Base-by-base conservation (phyloP, 345 rosid species). In the Gossypium herbaceum region DNA sequence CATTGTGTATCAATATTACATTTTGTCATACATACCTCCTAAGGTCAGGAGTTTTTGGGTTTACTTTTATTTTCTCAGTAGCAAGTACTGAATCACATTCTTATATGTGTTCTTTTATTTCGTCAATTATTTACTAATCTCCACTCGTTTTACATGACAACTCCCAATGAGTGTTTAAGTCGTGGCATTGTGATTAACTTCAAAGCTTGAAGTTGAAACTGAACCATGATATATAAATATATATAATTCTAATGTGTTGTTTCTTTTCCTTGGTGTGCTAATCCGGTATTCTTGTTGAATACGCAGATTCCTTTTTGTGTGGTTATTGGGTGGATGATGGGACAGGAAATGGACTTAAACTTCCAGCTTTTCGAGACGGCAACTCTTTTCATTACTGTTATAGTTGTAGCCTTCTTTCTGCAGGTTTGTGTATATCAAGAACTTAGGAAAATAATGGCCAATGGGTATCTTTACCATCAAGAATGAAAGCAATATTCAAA, bases 271-370 rank as follows among this genome's bases (percentile, higher is more conserved):
- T 62, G 29, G 15, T 19, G 24, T 15, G 22, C n/a, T 74, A 43
- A 66, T 12, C 54, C 19, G 15, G 50, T 43, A 44, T 65, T 65
- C 1, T 67, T 75, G 67, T 60, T 11, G 2, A 63, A 20, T 55
- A 74, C 54, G 59, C 82, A 86, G 90, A 80, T 86, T 25, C 90
- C 90, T 0, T 86, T 86, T 65, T 86, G 86, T 45, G 86, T 86
- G 57, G 86, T 86, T 27, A 57, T 86, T 70, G 90, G 85, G 50
- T 86, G 88, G 90, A 83, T 84, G 22, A 89, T 92, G 89, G 97
- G 92, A 67, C 74, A 48, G 20, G 89, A 87, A 24, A 90, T 94
- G 94, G 97, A 86, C 79, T 56, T 86, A 20, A 83, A 86, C 83
- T 86, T 86, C 65, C 82, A 81, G 72, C 86, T 84, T 55, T 84